Conservation (phyloP, 805 yeast species). For the Zygosaccharomyces bisporus region DNA sequence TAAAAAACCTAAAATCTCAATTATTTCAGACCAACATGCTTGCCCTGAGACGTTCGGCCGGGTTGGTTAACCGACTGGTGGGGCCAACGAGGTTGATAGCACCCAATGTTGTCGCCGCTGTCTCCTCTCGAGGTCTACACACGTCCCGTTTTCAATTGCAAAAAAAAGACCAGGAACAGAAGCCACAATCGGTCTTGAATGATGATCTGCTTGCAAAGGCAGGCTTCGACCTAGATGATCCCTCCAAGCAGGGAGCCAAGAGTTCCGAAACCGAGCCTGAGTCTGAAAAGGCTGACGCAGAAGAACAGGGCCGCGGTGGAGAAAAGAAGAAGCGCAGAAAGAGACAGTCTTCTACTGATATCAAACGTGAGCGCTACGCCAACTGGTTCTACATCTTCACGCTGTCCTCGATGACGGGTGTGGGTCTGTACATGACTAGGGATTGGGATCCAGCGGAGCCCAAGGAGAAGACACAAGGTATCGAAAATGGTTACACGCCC, state of each 20-base stretch:
- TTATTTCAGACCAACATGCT: neutral
- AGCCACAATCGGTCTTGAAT: conserved; percentile 55
- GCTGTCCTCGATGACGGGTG: conserved; percentile 46
- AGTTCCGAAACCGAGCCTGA: conserved; percentile 18
- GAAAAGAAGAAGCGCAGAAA: conserved; percentile 43
- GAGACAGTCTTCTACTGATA: conserved; percentile 68
- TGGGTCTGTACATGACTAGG: conserved; percentile 67
- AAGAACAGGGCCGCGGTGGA: conserved; percentile 14
- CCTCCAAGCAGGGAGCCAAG: conserved; percentile 19
- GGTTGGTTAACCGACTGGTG: conserved; percentile 6
- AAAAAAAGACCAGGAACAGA: conserved; percentile 15
- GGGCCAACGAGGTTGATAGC: neutral
- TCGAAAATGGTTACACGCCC: conserved; percentile 67
- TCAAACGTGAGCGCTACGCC: conserved; percentile 78
- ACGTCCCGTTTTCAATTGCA: conserved; percentile 8
- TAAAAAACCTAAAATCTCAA: neutral
- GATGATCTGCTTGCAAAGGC: conserved; percentile 82
- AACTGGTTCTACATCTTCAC: conserved; percentile 64
- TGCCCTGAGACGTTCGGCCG: conserved; percentile 7
- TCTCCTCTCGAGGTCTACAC: neutral
- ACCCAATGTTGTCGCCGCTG: neutral
- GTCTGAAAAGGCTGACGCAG: conserved; percentile 17
- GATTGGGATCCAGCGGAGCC: conserved; percentile 83
- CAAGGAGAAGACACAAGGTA: conserved; percentile 48
- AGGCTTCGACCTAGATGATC: conserved; percentile 62